Evolutionary conservation across 306 rosid species (phyloP), one percentile per base, ranked within the genome.

Genomic region (Boehmeria nivea): DNA sequence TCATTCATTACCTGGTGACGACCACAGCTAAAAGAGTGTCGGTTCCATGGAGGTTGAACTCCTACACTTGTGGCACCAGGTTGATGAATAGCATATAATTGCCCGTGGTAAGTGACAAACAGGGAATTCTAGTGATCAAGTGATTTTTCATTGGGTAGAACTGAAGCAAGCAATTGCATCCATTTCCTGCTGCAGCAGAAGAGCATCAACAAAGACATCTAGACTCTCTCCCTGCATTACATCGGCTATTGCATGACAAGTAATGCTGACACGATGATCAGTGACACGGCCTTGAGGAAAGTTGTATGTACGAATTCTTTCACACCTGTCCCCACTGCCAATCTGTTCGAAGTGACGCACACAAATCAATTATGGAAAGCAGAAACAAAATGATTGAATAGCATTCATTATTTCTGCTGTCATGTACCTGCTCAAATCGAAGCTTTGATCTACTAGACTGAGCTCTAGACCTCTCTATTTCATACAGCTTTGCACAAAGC

Each of bases 321-420:
- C 91, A 8, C 94, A 90, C 76, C 91, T 84, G 72, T 90, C 95
- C 57, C 98, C 94, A 57, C 95, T 86, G 43, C 98, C 95, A 61
- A 86, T 80, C 94, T 86, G 81, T 52, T 54, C 54, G 59, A 19
- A 63, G n/a, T n/a, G n/a, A n/a, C n/a, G n/a, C n/a, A n/a, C n/a
- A 49, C 42, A 38, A 21, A 54, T 59, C 72, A 73, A 47, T 63
- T 38, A 51, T 52, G 23, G 60, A 45, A 44, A 39, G 17, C 54
- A 54, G 42, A 28, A 11, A 56, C 51, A n/a, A 45, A 13, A 50
- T 31, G 37, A 1, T 31, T 54, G 43, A 45, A 62, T 1, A 36
- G 17, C 8, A 9, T 38, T 59, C 53, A 16, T 45, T 27, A 40
- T 23, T 17, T 52, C 42, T 61, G 36, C 18, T 34, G 25, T 60